A percentile compares a stretch with the other conserved stretches of the same genome.
phyloP scores from a whole-genome alignment of 768 basidiomycete species.

The Daedaleopsis sinensis region DNA sequence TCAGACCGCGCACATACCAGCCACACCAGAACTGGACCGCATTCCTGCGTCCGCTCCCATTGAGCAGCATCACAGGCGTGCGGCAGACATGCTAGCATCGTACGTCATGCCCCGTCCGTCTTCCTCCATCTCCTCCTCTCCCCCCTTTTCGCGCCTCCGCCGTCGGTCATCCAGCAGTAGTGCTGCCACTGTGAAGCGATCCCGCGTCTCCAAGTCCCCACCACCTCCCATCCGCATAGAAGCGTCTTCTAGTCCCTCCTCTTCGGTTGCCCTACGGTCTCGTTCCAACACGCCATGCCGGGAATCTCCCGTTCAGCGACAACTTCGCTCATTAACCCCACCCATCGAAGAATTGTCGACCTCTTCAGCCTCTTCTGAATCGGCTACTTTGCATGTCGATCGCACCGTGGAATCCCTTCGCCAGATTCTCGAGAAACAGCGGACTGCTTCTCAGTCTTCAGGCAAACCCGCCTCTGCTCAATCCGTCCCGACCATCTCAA shows the following conservation, averaged over 20 bases:
- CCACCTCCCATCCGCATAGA: constrained; percentile 18
- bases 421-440: constrained; percentile 57
- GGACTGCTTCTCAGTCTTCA: constrained; percentile 6
- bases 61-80: constrained; percentile 10
- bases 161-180: constrained; percentile 21
- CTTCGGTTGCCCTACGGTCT: constrained; percentile 14
- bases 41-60: background rate
- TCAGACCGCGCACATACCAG: constrained; percentile 5
- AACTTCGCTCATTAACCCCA: constrained; percentile 52
- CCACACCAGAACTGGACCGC: constrained; percentile 15
- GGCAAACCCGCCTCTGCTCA: constrained; percentile 31
- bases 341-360: constrained; percentile 57
- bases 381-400: constrained; percentile 61
- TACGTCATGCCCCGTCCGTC: constrained; percentile 19
- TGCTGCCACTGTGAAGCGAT: constrained; percentile 15
- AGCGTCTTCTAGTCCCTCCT: constrained; percentile 12
- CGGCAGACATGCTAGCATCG: constrained; percentile 30
- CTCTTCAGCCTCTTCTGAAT: constrained; percentile 55
- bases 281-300: constrained; percentile 37
- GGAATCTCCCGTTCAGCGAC: constrained; percentile 22
- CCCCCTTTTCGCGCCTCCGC: constrained; percentile 13
- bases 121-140: constrained; percentile 9
- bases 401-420: constrained; percentile 68
- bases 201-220: constrained; percentile 20
- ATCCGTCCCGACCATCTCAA: constrained; percentile 32